Evolutionary conservation across 2,329 filamentous ascomycete species (phyloP), one percentile per base, ranked within the genome.

Genomic region (Parafenestella ontariensis): DNA sequence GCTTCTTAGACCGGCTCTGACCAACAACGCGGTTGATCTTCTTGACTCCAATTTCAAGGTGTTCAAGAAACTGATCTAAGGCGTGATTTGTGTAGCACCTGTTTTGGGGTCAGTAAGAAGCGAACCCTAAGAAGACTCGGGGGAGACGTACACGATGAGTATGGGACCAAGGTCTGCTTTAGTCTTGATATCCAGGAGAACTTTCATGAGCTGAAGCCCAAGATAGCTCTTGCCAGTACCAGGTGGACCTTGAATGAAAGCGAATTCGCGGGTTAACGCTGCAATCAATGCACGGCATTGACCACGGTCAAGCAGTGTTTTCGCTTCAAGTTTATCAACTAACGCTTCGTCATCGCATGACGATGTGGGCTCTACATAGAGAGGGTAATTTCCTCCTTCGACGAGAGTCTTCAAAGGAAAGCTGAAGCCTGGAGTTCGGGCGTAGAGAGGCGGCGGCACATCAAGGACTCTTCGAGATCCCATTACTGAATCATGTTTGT

Each of bases 171-270:
- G 58, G 0, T 67, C 47, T 0, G 62, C 73, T 17, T 57, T 64
- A 0, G 56, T 39, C 26, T 71, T 76, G 49, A 74, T 71, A 77
- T 81, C 10, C 77, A 88, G 64, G 5, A 88, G 66, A 0, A 81
- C 78, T 54, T 83, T 82, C 54, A 89, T 81, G n/a, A 90, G 68
- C 39, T 82, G 78, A 1, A 85, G 79, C 2, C 87, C 87, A 0
- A 82, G 79, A 58, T 82, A 89, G 3, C 79, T 83, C 66, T 91
- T 91, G 0, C 89, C 88, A 0, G 88, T 91, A 0, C 89, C 88
- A 0, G 88, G 88, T 0, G 88, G 88, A 0, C 89, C 89, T 74
- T 91, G 87, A 10, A 90, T 87, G 4, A 90, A 76, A 1, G 85
- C 82, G 8, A 89, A 70, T 29, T 80, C 79, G 1, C 80, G 78